These are phyloP conservation scores for Cryptococcus sp. DNA, from an alignment of 1,284 basidiomycete genomes.

Conservation along the genomic window DNA sequence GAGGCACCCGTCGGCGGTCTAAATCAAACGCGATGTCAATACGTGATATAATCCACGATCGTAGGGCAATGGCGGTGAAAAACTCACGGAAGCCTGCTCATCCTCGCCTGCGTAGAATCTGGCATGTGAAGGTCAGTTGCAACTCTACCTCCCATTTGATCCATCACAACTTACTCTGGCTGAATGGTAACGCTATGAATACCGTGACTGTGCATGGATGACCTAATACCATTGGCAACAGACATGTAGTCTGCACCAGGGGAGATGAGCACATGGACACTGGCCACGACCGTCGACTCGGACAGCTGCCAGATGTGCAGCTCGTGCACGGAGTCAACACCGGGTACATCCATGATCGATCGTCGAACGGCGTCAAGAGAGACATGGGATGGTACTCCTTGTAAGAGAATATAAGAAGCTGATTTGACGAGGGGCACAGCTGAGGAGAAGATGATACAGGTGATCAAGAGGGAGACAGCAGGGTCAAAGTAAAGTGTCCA, in stretches of 20 bases:
- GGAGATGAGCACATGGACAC: conserved; percentile 88
- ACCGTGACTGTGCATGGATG: conserved; percentile 80
- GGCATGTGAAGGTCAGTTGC: conserved; percentile 5
- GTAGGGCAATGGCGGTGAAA: too few relatives aligned
- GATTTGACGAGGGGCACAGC: conserved; percentile 91
- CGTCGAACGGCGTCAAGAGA: conserved; percentile 82
- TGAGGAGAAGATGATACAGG: conserved; percentile 93
- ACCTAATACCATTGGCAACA: conserved; percentile 79
- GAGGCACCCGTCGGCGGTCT: conserved; percentile 37
- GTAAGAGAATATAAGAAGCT: conserved; percentile 93
- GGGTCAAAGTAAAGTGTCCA: conserved; percentile 91
- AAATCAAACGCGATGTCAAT: too few relatives aligned
- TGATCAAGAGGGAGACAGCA: conserved; percentile 89
- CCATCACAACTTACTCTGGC: conserved; percentile 46
- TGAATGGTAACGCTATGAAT: conserved; percentile 92
- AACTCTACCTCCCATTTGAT: background rate
- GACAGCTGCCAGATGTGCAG: conserved; percentile 96
- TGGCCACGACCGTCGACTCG: conserved; percentile 87
- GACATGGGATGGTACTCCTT: conserved; percentile 88
- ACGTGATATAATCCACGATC: too few relatives aligned
- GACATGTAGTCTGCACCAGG: conserved; percentile 82
- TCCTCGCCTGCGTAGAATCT: conserved; percentile 23
- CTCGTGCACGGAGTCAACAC: conserved; percentile 90
- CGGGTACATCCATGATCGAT: conserved; percentile 76
- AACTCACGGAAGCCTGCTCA: conserved; percentile 6